phyloP scores from a whole-genome alignment of 2,329 filamentous ascomycete species.

The Curvularia sp. region DNA sequence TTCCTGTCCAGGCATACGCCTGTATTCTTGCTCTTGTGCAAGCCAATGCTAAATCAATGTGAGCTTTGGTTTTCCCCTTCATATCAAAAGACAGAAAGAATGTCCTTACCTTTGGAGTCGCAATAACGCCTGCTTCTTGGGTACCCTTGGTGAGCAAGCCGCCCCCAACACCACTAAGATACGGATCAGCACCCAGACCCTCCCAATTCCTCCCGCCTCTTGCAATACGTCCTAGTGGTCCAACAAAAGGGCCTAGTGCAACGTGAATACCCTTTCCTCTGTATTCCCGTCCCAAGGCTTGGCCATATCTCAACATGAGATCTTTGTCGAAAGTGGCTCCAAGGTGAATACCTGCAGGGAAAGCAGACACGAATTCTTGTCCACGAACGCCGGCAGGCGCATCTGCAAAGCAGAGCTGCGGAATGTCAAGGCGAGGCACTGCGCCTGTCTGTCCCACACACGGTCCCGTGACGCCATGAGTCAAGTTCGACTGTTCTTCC shows the following conservation, averaged over 20 bases:
- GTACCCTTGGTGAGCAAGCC: conserved; percentile 61
- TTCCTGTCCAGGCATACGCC: conserved; percentile 47
- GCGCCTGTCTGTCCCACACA: conserved; percentile 50
- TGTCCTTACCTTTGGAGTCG: conserved; percentile 29
- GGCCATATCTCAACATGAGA: conserved; percentile 71
- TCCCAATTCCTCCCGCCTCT: conserved; percentile 78
- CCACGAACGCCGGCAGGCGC: conserved; percentile 46
- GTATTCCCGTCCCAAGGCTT: conserved; percentile 73
- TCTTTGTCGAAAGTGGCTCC: conserved; percentile 76
- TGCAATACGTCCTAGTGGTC: conserved; percentile 73
- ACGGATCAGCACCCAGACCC: conserved; percentile 72
- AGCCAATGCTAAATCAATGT: conserved; percentile 45
- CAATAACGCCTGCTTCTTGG: conserved; percentile 58
- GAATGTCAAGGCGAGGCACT: conserved; percentile 49
- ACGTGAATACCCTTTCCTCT: conserved; percentile 75
- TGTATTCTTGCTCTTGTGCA: conserved; percentile 65
- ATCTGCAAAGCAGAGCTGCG: conserved; percentile 51
- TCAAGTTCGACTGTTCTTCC: conserved; percentile 54
- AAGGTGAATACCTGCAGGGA: conserved; percentile 47
- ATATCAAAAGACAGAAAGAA: too few relatives aligned
- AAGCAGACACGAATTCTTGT: conserved; percentile 43
- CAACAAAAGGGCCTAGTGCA: conserved; percentile 72
- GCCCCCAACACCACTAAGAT: conserved; percentile 63
- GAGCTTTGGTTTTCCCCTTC: too few relatives aligned
- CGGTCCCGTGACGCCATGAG: conserved; percentile 42